phyloP scores from a whole-genome alignment of 768 basidiomycete genomes.

The Phylloporus arenicola region DNA sequence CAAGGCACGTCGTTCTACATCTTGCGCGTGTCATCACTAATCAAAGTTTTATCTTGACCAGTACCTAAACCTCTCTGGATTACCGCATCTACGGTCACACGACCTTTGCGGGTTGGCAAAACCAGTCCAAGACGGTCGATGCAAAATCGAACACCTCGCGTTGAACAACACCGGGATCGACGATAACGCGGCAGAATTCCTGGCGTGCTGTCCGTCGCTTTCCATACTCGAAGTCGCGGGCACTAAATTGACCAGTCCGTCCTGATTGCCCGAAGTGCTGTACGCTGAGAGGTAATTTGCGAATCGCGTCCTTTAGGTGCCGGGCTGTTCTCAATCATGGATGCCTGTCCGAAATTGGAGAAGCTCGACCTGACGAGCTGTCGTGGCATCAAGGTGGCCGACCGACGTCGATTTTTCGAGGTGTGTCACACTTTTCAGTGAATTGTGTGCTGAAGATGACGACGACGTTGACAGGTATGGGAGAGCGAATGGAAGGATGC shows the following conservation, averaged over 20 bases:
- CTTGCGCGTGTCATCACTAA: background rate
- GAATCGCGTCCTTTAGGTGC: slow-evolving; percentile 32
- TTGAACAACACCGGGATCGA: slow-evolving; percentile 60
- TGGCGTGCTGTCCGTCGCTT: slow-evolving; percentile 48
- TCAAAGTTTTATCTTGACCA: slow-evolving; percentile 20
- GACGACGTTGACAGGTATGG: slow-evolving; percentile 20
- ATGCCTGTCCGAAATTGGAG: slow-evolving; percentile 48
- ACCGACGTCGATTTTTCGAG: slow-evolving; percentile 65
- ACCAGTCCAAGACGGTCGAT: slow-evolving; percentile 13
- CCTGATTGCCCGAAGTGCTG: background rate
- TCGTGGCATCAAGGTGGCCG: slow-evolving; percentile 52
- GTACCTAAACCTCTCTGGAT: slow-evolving; percentile 55
- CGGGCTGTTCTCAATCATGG: slow-evolving; percentile 53
- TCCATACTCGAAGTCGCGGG: slow-evolving; percentile 46
- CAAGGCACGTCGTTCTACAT: slow-evolving; percentile 37
- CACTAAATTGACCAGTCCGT: slow-evolving; percentile 57
- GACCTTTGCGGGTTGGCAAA: slow-evolving; percentile 43
- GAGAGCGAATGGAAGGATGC: slow-evolving; percentile 12
- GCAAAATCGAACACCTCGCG: slow-evolving; percentile 43
- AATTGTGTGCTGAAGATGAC: background rate
- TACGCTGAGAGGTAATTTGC: background rate
- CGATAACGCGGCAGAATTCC: slow-evolving; percentile 48
- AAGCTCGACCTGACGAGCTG: slow-evolving; percentile 65
- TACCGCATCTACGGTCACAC: slow-evolving; percentile 45
- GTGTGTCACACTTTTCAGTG: slow-evolving; percentile 23